Evolutionary conservation across 495 filamentous ascomycete species (phyloP).

Genomic region (Neurospora tetrasperma): DNA sequence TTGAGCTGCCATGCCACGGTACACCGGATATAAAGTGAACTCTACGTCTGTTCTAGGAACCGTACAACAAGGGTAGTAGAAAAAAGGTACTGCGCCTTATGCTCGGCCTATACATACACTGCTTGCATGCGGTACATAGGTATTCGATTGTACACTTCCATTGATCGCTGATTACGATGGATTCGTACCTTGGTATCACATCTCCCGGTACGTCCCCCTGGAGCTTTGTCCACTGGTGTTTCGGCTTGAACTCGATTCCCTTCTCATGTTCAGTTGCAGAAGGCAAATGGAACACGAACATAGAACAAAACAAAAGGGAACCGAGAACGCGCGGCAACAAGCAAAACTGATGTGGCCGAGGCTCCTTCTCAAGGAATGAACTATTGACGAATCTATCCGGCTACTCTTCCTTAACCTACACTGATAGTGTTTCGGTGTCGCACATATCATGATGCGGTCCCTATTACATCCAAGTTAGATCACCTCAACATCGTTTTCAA

Average conservation of each 20-base stretch:
- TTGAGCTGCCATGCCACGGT: background rate
- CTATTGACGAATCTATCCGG: background rate
- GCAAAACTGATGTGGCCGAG: background rate
- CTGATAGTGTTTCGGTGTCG: background rate
- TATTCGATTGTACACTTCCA: background rate
- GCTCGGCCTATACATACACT: background rate
- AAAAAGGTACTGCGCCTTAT: background rate
- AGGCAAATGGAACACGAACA: background rate
- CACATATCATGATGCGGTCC: background rate
- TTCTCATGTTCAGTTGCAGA: background rate
- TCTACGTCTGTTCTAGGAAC: background rate
- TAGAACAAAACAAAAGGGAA: background rate
- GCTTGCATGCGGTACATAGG: background rate
- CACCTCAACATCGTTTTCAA: background rate
- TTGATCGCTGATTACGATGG: background rate
- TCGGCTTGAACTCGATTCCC: background rate
- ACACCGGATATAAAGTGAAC: background rate
- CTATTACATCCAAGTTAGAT: background rate
- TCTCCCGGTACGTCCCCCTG: background rate
- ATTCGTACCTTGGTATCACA: background rate
- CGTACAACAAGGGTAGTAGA: background rate
- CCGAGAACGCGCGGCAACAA: background rate
- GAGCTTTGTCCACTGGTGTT: background rate
- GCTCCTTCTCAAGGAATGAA: background rate
- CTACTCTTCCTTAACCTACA: background rate